phyloP scores from a whole-genome alignment of 345 rosid species.

The Salix brachista region DNA sequence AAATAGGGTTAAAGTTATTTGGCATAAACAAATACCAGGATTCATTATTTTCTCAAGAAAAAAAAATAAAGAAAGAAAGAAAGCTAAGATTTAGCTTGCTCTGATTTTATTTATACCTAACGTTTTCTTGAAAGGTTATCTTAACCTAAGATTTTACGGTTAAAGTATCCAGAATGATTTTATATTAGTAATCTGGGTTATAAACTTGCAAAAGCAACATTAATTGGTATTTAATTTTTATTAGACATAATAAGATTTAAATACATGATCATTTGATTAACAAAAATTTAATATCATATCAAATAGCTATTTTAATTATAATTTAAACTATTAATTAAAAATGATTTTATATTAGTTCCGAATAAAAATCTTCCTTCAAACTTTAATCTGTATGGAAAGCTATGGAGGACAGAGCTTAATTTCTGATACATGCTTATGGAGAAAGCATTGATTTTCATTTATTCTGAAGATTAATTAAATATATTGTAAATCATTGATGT shows the following conservation, averaged over 20 bases:
- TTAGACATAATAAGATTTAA: no score
- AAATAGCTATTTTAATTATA: no score
- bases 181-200: no score
- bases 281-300: no score
- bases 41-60: background rate
- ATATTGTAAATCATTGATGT: background rate
- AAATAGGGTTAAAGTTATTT: no score
- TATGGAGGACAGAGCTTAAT: background rate
- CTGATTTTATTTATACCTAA: background rate
- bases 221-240: no score
- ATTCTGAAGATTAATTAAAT: background rate
- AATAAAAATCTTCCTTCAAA: background rate
- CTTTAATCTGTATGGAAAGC: background rate
- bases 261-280: no score
- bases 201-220: no score
- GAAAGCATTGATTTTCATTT: background rate
- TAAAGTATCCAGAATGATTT: no score
- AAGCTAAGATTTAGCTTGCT: background rate
- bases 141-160: no score
- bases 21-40: background rate
- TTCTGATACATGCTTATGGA: background rate
- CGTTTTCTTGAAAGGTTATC: conserved; percentile 5
- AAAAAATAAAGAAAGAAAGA: background rate
- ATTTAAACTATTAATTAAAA: no score
- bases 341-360: background rate